A percentile compares a stretch with the other conserved stretches of the same genome.
phyloP scores from a whole-genome alignment of 352 stramenopile species.

The Phytophthora tubulina region DNA sequence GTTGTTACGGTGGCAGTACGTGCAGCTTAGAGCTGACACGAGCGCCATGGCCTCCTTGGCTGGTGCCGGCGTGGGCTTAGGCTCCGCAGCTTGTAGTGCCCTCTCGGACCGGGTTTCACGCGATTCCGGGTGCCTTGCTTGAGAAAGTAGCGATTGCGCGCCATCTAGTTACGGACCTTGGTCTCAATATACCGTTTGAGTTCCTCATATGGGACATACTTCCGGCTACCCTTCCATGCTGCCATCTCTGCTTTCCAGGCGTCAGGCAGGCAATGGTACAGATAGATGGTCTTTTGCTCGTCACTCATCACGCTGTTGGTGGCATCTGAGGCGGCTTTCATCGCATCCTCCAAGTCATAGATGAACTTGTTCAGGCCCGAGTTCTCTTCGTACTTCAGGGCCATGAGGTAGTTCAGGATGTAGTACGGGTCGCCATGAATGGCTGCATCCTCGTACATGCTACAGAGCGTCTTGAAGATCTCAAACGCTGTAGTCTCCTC shows the following conservation, averaged over 20 bases:
- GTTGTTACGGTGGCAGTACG: not conserved
- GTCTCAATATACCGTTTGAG: slow-evolving; percentile 5
- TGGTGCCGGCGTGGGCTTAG: not conserved
- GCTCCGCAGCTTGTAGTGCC: slow-evolving; percentile 9
- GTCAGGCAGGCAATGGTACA: not conserved
- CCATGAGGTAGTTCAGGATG: slow-evolving; percentile 4
- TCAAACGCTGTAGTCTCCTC: slow-evolving; percentile 3
- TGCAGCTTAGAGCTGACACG: not conserved
- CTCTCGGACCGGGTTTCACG: slow-evolving; percentile 10
- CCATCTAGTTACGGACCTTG: slow-evolving; percentile 16
- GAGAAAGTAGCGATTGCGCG: slow-evolving; percentile 17
- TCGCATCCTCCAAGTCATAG: not conserved
- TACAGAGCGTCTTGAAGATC: slow-evolving; percentile 12
- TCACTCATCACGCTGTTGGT: slow-evolving; percentile 1
- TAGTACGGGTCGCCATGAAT: slow-evolving; percentile 11
- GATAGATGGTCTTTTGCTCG: not conserved
- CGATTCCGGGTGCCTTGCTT: slow-evolving; percentile 13
- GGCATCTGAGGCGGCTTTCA: slow-evolving; percentile 3
- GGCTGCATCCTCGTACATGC: slow-evolving; percentile 3
- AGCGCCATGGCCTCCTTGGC: not conserved
- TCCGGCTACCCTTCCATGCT: slow-evolving; percentile 1
- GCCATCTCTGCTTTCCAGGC: not conserved
- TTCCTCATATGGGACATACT: not conserved
- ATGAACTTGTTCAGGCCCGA: slow-evolving; percentile 1
- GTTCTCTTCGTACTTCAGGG: slow-evolving; percentile 3